These are phyloP conservation scores for Ilyonectria robusta DNA, from an alignment of 2,329 filamentous ascomycete genomes.

Conservation along the genomic window DNA sequence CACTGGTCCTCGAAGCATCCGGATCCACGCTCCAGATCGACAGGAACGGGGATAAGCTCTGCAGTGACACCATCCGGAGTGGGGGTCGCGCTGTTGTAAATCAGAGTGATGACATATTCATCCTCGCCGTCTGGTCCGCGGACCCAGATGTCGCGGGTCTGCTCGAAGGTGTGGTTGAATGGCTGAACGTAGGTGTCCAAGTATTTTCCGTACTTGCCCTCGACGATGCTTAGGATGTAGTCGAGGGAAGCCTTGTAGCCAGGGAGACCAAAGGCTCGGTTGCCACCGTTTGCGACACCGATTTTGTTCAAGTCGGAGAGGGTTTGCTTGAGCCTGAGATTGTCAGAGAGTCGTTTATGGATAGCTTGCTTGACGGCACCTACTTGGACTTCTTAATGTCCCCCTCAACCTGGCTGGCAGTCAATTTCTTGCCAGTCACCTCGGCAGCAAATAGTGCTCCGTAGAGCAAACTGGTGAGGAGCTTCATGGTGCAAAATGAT, in stretches of 20 bases:
- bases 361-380: not conserved
- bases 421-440: constrained; percentile 42
- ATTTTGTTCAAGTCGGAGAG: constrained; percentile 70
- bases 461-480: constrained; percentile 38
- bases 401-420: constrained; percentile 41
- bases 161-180: constrained; percentile 62
- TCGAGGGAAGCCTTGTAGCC: constrained; percentile 72
- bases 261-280: constrained; percentile 71
- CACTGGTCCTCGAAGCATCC: constrained; percentile 61
- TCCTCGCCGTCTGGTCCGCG: constrained; percentile 61
- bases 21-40: constrained; percentile 56
- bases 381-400: constrained; percentile 46
- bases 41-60: constrained; percentile 54
- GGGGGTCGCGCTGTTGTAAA: constrained; percentile 63
- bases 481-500: constrained; percentile 38
- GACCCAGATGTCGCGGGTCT: constrained; percentile 59
- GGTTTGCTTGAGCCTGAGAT: constrained; percentile 64
- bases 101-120: constrained; percentile 59
- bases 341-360: constrained; percentile 10
- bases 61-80: constrained; percentile 55
- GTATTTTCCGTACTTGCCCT: constrained; percentile 56
- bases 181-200: constrained; percentile 62
- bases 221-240: constrained; percentile 65
- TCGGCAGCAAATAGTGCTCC: constrained; percentile 40
- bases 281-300: constrained; percentile 68